Evolutionary conservation across 2,329 filamentous ascomycete genomes (phyloP), one percentile per base, ranked within the genome.

Genomic region (Fusarium sp.): DNA sequence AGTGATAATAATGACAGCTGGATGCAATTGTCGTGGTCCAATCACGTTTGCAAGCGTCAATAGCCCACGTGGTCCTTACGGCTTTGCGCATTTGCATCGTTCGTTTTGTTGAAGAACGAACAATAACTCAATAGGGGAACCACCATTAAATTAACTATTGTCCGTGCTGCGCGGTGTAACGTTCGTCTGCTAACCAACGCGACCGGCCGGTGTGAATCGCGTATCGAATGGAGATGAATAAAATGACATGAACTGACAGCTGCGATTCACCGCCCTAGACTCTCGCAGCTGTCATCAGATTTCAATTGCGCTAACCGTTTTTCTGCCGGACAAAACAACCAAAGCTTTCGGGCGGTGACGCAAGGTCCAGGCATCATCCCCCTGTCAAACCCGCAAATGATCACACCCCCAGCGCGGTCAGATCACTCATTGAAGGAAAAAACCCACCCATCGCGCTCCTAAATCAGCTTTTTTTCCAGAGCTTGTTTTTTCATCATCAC

Each of bases 331-430:
- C 60, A 68, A 61, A 60, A 20, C n/a, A 56, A 22, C 29, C 11
- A 51, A 24, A 72, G 65, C 65, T 72, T 8, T 32, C 40, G 32
- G 55, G 69, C 69, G 69, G 69, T 72, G 61, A 52, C 49, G 37
- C 57, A 37, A 14, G 18, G 20, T 58, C 27, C 58, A 57, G 54
- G 49, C 53, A 46, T 69, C 37, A 47, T 29, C 29, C 64, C 64
- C 67, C 69, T 71, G 61, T 47, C 51, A 12, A 62, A 52, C 61
- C 67, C 61, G 56, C 42, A 69, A 66, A 69, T 66, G 61, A 72
- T 63, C 68, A 63, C 56, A 69, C 41, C 27, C 65, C 67, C 52
- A 58, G 65, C 61, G 55, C 65, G 58, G 69, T 72, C 69, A 72
- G 69, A 57, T 67, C 69, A 72, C 57, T 45, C 60, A 37, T 48